Percentiles rank a stretch among this genome's conserved stretches.
Conservation (phyloP, 139 green algal genomes). For the Mychonastes homosphaera region DNA sequence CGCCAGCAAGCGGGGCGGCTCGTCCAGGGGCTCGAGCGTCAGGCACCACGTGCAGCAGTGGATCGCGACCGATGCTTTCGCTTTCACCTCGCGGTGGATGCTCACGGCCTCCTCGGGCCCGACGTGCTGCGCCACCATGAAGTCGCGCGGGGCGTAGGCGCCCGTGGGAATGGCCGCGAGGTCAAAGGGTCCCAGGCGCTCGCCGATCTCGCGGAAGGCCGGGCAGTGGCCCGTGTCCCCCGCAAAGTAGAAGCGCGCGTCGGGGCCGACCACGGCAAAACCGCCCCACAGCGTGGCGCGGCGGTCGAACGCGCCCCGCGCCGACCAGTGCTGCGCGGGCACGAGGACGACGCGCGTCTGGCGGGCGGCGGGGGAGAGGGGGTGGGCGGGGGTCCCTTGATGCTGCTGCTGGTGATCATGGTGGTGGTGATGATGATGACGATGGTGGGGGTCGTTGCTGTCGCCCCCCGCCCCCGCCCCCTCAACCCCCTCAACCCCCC, state of each 20-base stretch:
- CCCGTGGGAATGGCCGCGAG: conserved; percentile 38
- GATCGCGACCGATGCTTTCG: conserved; percentile 35
- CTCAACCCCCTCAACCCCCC: neutral
- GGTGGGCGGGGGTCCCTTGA: neutral
- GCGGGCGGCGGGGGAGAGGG: neutral
- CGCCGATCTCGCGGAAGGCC: conserved; percentile 55
- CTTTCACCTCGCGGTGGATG: conserved; percentile 45
- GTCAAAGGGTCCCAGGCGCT: conserved; percentile 54
- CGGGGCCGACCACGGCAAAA: conserved; percentile 18
- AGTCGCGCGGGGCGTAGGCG: conserved; percentile 26
- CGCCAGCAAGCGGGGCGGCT: conserved; percentile 34
- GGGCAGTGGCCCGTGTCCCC: conserved; percentile 64
- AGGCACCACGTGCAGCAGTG: conserved; percentile 62
- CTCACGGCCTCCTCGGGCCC: conserved; percentile 55
- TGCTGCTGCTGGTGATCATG: neutral
- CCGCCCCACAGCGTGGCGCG: conserved; percentile 55
- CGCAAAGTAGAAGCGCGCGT: conserved; percentile 55
- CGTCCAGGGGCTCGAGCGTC: conserved; percentile 50
- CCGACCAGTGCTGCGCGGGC: conserved; percentile 54
- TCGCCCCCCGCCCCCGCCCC: too few species aligned
- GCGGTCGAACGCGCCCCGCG: conserved; percentile 28
- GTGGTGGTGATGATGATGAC: neutral
- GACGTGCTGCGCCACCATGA: conserved; percentile 53
- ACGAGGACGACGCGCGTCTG: conserved; percentile 23
- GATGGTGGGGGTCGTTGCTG: too few species aligned